Evolutionary conservation across 208 protist species (phyloP).

Genomic region (Leishmania tarentolae): DNA sequence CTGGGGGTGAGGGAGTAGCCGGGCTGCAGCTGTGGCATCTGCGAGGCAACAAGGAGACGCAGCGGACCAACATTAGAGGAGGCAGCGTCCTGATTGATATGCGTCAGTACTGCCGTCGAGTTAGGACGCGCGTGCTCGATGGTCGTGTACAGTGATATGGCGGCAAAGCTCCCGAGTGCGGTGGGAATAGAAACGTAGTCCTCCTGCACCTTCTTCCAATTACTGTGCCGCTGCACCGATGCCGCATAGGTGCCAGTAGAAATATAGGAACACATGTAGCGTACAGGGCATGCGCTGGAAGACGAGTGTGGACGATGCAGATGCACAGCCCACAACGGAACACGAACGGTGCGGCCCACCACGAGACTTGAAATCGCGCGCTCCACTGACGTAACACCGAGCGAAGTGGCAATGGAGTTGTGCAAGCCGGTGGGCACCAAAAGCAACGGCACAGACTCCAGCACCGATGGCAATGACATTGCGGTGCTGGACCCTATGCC

Average conservation of each 20-base stretch:
- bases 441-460: constrained; percentile 46
- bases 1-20: constrained; percentile 73
- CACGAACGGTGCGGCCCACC: constrained; percentile 43
- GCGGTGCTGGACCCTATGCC: background rate
- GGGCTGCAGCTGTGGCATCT: constrained; percentile 75
- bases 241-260: constrained; percentile 61
- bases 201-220: constrained; percentile 49
- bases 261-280: constrained; percentile 75
- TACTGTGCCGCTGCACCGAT: constrained; percentile 49
- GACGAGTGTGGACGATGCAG: constrained; percentile 24
- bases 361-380: constrained; percentile 69
- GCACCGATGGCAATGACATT: constrained; percentile 10
- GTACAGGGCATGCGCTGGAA: constrained; percentile 14
- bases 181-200: constrained; percentile 63
- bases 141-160: constrained; percentile 63
- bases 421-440: constrained; percentile 72
- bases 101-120: constrained; percentile 34
- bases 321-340: constrained; percentile 77
- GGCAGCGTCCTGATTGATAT: background rate
- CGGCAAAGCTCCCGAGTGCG: constrained; percentile 35
- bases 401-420: constrained; percentile 78
- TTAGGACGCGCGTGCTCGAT: constrained; percentile 31
- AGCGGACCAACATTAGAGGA: constrained; percentile 19
- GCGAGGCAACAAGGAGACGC: constrained; percentile 63
- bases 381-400: constrained; percentile 64